A percentile compares a stretch with the other conserved stretches of the same genome.
phyloP scores from a whole-genome alignment of 441 rosid genomes.

The Pelargonium australe region DNA sequence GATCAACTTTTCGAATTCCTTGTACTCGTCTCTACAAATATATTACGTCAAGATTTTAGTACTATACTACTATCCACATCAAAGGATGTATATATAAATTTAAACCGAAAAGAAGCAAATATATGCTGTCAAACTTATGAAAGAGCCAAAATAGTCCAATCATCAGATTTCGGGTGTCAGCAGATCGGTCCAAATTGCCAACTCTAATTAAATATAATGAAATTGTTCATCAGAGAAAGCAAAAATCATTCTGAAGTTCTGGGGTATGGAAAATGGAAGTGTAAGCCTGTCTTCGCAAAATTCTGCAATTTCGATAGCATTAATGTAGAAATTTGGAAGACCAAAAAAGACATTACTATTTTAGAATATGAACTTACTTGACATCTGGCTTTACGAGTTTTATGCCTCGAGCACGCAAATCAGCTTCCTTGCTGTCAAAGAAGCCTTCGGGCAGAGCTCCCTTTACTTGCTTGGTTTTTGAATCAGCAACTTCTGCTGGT shows the following conservation, averaged over 20 bases:
- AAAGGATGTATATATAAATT: background rate
- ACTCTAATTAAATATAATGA: too few species aligned
- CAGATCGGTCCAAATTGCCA: too few species aligned
- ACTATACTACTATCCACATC: conserved; percentile 4
- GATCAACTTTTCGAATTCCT: conserved; percentile 85
- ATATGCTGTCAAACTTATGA: too few species aligned
- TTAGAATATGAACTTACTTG: conserved; percentile 47
- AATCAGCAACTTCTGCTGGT: conserved; percentile 22
- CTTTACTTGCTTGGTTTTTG: conserved; percentile 40
- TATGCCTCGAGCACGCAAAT: conserved; percentile 89
- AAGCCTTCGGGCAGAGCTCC: conserved; percentile 88
- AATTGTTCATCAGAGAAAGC: background rate
- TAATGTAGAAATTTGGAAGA: background rate
- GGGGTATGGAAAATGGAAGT: background rate
- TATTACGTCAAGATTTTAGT: conserved; percentile 12
- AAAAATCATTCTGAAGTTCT: background rate
- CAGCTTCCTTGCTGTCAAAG: conserved; percentile 92
- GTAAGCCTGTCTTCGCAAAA: background rate
- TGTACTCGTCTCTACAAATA: conserved; percentile 73
- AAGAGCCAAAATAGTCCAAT: background rate
- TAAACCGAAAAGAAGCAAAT: background rate
- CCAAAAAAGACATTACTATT: background rate
- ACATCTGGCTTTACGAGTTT: conserved; percentile 81
- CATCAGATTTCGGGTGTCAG: too few species aligned
- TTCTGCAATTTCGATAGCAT: background rate